phyloP scores from a whole-genome alignment of 306 rosid species.

The Inga laurina region DNA sequence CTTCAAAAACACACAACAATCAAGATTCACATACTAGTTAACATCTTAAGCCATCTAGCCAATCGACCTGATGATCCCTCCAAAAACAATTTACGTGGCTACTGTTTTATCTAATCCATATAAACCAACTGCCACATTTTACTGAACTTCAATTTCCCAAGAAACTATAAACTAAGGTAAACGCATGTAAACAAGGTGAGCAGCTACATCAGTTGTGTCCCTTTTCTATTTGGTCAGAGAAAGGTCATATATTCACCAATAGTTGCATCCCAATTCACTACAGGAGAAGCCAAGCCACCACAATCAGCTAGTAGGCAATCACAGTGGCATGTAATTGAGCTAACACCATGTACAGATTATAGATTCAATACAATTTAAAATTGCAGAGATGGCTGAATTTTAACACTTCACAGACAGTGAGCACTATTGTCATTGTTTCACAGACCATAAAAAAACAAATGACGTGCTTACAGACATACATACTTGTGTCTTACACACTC shows the following conservation, averaged over 20 bases:
- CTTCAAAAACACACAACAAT: neutral
- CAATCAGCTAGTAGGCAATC: neutral
- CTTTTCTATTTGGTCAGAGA: neutral
- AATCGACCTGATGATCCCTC: neutral
- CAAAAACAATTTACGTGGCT: neutral
- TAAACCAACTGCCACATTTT: neutral
- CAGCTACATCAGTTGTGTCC: neutral
- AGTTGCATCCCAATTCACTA: neutral
- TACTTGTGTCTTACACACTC: neutral
- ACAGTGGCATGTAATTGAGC: constrained; percentile 6
- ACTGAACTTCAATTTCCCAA: neutral
- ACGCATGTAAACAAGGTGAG: neutral
- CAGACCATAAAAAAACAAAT: constrained; percentile 2
- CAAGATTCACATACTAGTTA: neutral
- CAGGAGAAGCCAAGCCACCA: neutral
- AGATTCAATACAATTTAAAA: neutral
- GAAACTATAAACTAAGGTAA: neutral
- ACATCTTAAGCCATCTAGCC: neutral
- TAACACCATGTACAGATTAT: constrained; percentile 4
- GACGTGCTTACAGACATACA: neutral
- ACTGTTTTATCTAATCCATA: neutral
- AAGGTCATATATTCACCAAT: neutral
- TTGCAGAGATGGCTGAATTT: neutral
- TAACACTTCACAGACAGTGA: neutral
- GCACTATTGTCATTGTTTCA: neutral